Base-by-base conservation (phyloP, 140 eudicot genomes). In the Anethum foeniculum region DNA sequence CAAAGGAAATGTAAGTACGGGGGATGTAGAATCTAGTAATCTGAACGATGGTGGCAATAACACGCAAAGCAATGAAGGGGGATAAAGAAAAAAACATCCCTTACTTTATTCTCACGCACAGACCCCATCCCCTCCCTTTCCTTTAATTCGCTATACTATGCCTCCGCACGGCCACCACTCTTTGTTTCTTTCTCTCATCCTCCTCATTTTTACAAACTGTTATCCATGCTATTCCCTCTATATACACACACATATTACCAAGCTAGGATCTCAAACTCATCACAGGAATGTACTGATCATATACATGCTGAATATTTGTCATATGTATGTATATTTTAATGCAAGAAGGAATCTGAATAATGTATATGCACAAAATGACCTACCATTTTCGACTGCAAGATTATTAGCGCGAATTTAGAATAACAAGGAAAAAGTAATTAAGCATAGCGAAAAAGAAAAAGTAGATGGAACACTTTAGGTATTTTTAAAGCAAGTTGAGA, bases 51-150 rank as follows among this genome's bases (percentile, higher is more conserved):
- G 39, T 13, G 79, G 79, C 64, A 28, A 75, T 54, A 75, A 75
- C 79, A 48, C 79, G 79, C 79, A 48, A 75, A 48, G 79, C 30
- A 12, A 47, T 44, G 51, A 71, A 7, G 19, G 41, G 10, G 23
- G 76, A 19, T 34, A 48, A 5, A 44, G 51, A 44, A 75, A 47
- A 41, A 75, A 47, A 75, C 79, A 75, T 47, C 41, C 79, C 79
- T 75, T 75, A 15, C 79, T 15, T 46, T 75, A 75, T 75, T 75
- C 79, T 75, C 79, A 75, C 64, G 64, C 79, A 46, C 41, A 47
- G 41, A 27, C 64, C 64, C 78, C 16, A 39, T 27, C 32, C 48
- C 32, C 38, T 7, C 46, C n/a, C 38, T n/a, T 41, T 10, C 49
- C 28, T 43, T 14, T 43, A 75, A 8, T 14, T 28, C 60, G 21